A percentile compares a stretch with the other conserved stretches of the same genome.
Evolutionary conservation across 352 stramenopile genomes (phyloP).

Genomic region (Pythium vanterpoolii): DNA sequence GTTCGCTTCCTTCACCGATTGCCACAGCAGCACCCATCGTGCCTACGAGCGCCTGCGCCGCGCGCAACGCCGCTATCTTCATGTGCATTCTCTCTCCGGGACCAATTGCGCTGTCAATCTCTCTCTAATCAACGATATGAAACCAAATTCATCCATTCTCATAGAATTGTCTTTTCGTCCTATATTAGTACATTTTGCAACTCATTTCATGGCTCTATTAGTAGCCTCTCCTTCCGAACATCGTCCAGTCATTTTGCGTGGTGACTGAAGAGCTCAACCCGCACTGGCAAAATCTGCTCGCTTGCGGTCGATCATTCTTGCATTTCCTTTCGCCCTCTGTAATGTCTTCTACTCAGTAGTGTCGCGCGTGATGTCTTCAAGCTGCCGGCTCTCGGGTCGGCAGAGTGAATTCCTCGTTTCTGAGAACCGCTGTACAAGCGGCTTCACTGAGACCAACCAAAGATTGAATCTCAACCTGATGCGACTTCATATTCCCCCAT

Average conservation of each 20-base stretch:
- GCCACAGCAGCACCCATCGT: constrained; percentile 24
- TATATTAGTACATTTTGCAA: neutral
- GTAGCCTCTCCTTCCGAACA: neutral
- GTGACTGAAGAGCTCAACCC: too few species aligned
- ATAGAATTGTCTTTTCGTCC: neutral
- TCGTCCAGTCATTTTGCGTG: constrained; percentile 25
- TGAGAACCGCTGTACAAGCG: constrained; percentile 86
- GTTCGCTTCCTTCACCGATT: constrained; percentile 36
- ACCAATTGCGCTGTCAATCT: neutral
- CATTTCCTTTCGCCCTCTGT: too few species aligned
- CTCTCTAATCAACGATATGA: neutral
- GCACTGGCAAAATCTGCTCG: too few species aligned
- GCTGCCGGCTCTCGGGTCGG: constrained; percentile 20
- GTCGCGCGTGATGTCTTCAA: constrained; percentile 76
- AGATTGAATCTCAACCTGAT: constrained; percentile 77
- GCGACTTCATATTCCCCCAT: constrained; percentile 29
- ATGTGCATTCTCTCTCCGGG: neutral
- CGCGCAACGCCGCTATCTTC: neutral
- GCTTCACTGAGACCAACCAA: constrained; percentile 85
- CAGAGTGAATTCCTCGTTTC: constrained; percentile 92
- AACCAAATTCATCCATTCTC: neutral
- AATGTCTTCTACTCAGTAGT: too few species aligned
- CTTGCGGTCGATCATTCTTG: neutral
- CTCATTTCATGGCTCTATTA: neutral
- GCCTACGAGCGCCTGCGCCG: constrained; percentile 22